Conservation (phyloP, 139 green algal species). For the Chlorella vulgaris region DNA sequence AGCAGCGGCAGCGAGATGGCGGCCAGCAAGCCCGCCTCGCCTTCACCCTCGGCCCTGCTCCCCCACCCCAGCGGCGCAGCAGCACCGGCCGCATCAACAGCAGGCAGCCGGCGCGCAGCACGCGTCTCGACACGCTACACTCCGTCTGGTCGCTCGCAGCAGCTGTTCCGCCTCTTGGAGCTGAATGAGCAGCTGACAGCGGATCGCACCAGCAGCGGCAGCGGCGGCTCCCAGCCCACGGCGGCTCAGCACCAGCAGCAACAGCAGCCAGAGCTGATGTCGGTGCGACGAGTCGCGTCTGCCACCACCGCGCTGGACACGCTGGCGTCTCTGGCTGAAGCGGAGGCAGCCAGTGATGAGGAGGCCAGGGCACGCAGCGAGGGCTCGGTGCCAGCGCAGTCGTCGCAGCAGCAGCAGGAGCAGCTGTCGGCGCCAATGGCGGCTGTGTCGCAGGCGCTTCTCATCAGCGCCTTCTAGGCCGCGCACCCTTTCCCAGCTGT, state of each 20-base stretch:
- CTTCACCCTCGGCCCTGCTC: neutral
- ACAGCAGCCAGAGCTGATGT: neutral
- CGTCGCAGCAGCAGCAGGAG: neutral
- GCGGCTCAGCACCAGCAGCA: neutral
- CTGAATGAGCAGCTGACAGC: neutral
- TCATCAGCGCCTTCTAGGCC: neutral
- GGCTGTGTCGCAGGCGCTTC: neutral
- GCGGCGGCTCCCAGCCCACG: neutral
- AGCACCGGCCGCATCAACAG: neutral
- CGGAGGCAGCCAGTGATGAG: slow-evolving; percentile 18
- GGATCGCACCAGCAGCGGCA: slow-evolving; percentile 17
- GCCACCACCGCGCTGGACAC: slow-evolving; percentile 22
- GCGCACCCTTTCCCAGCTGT: no score
- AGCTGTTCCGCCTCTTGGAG: slow-evolving; percentile 30
- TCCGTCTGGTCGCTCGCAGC: slow-evolving; percentile 10
- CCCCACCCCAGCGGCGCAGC: neutral
- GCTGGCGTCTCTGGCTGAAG: slow-evolving; percentile 12
- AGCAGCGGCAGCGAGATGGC: slow-evolving; percentile 19
- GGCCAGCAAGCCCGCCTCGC: neutral
- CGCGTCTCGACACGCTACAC: neutral
- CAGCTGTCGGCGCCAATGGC: neutral
- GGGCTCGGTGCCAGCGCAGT: neutral
- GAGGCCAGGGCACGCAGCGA: neutral
- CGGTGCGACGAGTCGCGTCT: neutral
- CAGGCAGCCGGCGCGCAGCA: neutral